A percentile compares a stretch with the other conserved stretches of the same genome.
Conservation (phyloP, 768 basidiomycete genomes). For the Albatrellus ellisii region DNA sequence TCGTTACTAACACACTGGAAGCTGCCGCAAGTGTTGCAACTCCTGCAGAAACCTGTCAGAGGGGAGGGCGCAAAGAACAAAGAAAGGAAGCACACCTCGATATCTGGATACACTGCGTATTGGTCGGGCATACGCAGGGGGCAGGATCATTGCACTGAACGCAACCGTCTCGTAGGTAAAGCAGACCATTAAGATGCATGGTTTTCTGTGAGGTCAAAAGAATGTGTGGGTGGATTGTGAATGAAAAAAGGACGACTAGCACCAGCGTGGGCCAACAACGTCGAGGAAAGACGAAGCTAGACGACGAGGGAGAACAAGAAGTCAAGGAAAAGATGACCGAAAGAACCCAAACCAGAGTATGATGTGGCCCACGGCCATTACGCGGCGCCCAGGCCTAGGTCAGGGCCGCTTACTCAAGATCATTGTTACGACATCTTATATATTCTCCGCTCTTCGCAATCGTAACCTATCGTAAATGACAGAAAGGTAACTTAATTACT, state of each 20-base stretch:
- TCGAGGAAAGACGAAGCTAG: background rate
- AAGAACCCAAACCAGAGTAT: too few species aligned
- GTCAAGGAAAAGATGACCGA: too few species aligned
- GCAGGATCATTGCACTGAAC: constrained; percentile 32
- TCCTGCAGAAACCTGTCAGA: constrained; percentile 25
- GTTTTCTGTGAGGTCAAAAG: constrained; percentile 1
- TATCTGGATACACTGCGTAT: constrained; percentile 47
- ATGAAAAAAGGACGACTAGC: background rate
- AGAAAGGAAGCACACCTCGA: constrained; percentile 32
- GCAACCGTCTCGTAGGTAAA: constrained; percentile 22
- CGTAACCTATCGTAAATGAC: too few species aligned
- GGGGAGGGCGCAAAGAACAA: background rate
- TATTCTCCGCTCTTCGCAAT: too few species aligned
- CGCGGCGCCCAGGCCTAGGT: too few species aligned
- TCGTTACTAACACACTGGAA: constrained; percentile 35
- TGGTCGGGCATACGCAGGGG: constrained; percentile 40
- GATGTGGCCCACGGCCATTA: too few species aligned
- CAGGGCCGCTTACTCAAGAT: too few species aligned
- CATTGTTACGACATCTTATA: too few species aligned
- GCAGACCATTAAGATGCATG: constrained; percentile 15
- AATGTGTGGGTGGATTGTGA: constrained; percentile 7
- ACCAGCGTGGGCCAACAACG: background rate
- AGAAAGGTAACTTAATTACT: too few species aligned
- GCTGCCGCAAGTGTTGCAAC: constrained; percentile 40
- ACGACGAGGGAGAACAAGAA: background rate